Percentiles rank a stretch among this genome's conserved stretches.
phyloP scores from a whole-genome alignment of 2,329 filamentous ascomycete genomes.

The Xylariaceae sp. region DNA sequence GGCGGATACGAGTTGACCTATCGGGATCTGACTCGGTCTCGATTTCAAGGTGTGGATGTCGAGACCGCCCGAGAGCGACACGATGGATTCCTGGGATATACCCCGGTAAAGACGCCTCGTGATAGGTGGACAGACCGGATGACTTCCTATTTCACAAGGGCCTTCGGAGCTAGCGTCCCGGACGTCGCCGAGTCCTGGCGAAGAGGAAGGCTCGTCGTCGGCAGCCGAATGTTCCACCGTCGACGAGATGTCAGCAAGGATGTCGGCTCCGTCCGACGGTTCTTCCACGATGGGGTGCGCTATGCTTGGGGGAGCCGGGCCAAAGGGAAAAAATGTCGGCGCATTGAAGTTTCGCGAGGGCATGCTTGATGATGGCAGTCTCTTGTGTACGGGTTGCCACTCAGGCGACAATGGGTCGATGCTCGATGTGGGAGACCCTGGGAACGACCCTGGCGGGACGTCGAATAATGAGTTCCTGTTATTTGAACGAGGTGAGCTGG shows the following conservation, averaged over 20 bases:
- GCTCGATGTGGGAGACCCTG: constrained; percentile 76
- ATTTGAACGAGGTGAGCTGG: constrained; percentile 74
- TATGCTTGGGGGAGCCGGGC: constrained; percentile 19
- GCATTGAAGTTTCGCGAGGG: constrained; percentile 46
- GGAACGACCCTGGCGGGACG: constrained; percentile 60
- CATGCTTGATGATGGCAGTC: constrained; percentile 53
- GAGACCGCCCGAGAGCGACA: constrained; percentile 80
- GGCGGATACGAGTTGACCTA: constrained; percentile 47
- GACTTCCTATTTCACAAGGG: constrained; percentile 25
- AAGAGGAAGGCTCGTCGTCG: constrained; percentile 27
- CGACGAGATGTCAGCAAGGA: constrained; percentile 28
- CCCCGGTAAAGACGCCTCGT: constrained; percentile 54
- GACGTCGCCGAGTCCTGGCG: constrained; percentile 15
- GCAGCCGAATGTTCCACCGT: constrained; percentile 35
- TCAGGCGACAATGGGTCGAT: constrained; percentile 61
- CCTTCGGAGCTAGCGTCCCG: constrained; percentile 29
- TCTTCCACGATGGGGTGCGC: constrained; percentile 28
- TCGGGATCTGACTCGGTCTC: constrained; percentile 68
- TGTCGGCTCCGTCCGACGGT: constrained; percentile 30
- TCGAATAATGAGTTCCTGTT: constrained; percentile 76
- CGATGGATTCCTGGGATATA: constrained; percentile 78
- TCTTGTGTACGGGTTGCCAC: constrained; percentile 48
- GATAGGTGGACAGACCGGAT: constrained; percentile 35
- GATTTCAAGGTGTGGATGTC: constrained; percentile 80
- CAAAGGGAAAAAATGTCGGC: constrained; percentile 25